Evolutionary conservation across 2,329 filamentous ascomycete genomes (phyloP).

Genomic region (Tolypocladium ovalisporum): DNA sequence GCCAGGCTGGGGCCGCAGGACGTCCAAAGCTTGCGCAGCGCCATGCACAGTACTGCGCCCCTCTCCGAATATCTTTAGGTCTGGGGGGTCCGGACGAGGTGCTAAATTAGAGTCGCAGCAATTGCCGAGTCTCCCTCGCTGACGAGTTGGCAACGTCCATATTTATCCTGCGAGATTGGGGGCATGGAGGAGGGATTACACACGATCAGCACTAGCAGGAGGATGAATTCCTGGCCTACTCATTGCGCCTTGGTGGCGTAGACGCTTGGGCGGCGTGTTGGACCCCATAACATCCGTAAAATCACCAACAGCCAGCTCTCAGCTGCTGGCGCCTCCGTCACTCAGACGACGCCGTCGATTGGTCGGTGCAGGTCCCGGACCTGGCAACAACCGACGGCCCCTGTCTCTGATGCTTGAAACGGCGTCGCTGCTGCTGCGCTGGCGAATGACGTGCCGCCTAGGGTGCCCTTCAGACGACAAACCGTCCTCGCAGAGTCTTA

Average conservation of each 20-base stretch:
- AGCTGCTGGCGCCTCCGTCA: background rate
- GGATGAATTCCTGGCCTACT: too few species aligned
- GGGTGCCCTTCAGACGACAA: background rate
- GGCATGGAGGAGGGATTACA: background rate
- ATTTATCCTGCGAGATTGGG: background rate
- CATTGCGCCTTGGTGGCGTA: background rate
- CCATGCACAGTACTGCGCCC: too few species aligned
- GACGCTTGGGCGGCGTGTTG: background rate
- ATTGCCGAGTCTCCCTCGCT: background rate
- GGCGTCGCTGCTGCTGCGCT: background rate
- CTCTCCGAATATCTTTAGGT: background rate
- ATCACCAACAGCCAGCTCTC: background rate
- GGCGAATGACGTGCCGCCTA: background rate
- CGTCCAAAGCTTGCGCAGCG: background rate
- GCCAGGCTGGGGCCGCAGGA: background rate
- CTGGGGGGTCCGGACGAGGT: background rate
- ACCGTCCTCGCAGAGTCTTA: background rate
- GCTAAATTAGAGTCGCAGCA: background rate
- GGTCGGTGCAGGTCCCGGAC: background rate
- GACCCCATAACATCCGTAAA: background rate
- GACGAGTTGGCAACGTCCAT: background rate
- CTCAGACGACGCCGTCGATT: background rate
- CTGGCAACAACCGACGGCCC: background rate
- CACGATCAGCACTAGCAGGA: background rate
- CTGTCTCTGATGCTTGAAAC: background rate